Evolutionary conservation across 1,284 basidiomycete species (phyloP), one percentile per base, ranked within the genome.

Genomic region (Cryptococcus sp.): DNA sequence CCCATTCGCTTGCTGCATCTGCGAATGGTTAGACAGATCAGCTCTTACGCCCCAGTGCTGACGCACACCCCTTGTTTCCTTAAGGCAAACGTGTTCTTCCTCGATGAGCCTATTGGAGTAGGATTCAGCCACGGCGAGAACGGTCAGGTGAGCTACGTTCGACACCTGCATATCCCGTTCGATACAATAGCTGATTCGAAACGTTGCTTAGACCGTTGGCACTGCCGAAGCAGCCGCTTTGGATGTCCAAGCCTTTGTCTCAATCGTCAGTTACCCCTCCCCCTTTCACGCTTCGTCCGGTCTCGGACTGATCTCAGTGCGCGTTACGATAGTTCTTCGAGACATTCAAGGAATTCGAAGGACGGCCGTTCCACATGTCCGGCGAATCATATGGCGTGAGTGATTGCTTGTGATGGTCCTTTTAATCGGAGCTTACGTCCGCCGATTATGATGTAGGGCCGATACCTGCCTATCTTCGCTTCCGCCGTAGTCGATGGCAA

Each of bases 401-500:
- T 65, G 8, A 3, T 20, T 25, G 3, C 6, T 20, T 10, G 22
- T 15, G 41, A 42, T 53, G 13, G 4, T 27, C 22, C 16, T n/a
- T 39, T 8, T 8, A n/a, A 4, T 2, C 42, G 42, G 1, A 22
- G 16, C 22, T 22, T 3, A 20, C 22, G n/a, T 20, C 20, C 7
- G 39, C 19, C 8, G n/a, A 40, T n/a, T 19, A 0, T 88, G 88
- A 10, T 62, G 84, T 82, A 59, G 91, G 74, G 91, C 3, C 85
- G 90, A 22, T 93, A 91, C 75, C 81, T 93, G 8, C 92, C 91
- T 0, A 80, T 91, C 5, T 93, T 91, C 64, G 92, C 91, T 0
- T 81, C 88, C 1, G 85, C 86, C 17, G 84, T 94, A 0, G 86
- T 88, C 47, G 91, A 93, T 75, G 87, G 89, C 63, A 93, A 94